phyloP scores from a whole-genome alignment of 2,329 filamentous ascomycete species.

The Talaromyces sp. region DNA sequence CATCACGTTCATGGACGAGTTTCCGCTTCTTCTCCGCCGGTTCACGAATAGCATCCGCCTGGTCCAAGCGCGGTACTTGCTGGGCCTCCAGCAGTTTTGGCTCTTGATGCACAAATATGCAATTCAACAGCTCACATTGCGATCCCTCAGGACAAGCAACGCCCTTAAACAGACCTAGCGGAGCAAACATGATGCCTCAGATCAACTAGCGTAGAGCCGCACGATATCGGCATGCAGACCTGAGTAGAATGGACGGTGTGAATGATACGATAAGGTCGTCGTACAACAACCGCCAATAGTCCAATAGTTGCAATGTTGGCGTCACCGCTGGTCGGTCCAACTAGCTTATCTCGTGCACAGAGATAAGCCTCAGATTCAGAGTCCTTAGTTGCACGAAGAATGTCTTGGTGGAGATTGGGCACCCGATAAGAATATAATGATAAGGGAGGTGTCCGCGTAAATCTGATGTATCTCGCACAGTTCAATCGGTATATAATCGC shows the following conservation, averaged over 20 bases:
- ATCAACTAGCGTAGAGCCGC: not conserved
- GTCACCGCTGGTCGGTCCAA: not conserved
- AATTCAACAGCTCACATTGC: slow-evolving; percentile 52
- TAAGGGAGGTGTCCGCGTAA: not conserved
- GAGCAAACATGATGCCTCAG: slow-evolving; percentile 48
- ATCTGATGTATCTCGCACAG: not conserved
- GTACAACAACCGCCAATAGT: not conserved
- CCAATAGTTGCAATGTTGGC: not conserved
- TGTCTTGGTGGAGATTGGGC: not conserved
- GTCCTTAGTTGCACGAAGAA: not conserved
- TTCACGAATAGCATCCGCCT: slow-evolving; percentile 21
- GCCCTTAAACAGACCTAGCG: slow-evolving; percentile 53
- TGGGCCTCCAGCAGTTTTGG: not conserved
- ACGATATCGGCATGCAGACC: not conserved
- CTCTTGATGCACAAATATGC: slow-evolving; percentile 56
- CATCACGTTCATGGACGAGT: slow-evolving; percentile 15
- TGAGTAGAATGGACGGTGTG: not conserved
- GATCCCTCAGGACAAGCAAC: slow-evolving; percentile 52
- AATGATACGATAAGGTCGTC: not conserved
- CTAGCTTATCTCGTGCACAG: not conserved
- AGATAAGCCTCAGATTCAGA: not conserved
- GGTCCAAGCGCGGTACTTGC: slow-evolving; percentile 1
- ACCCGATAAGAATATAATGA: slow-evolving; percentile 4
- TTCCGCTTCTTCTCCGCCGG: slow-evolving; percentile 32
- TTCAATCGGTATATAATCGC: not conserved